phyloP scores from a whole-genome alignment of 169 alveolate species.

The Besnoitia besnoiti region DNA sequence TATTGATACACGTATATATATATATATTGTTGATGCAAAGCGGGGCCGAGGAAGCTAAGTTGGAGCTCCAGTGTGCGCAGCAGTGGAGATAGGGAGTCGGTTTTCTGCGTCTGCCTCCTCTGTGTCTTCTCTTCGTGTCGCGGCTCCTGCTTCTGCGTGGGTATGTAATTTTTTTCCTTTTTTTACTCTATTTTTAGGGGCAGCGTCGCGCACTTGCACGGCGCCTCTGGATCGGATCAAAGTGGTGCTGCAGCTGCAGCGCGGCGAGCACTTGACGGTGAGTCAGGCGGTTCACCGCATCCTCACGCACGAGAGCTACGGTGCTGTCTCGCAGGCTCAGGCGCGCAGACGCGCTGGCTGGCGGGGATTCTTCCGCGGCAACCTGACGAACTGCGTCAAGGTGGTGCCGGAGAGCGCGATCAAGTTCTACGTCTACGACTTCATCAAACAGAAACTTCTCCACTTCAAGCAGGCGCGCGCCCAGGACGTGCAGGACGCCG shows the following conservation, averaged over 20 bases:
- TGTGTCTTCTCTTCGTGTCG: too few species aligned
- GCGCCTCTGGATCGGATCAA: slow-evolving; percentile 76
- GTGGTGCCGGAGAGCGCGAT: slow-evolving; percentile 72
- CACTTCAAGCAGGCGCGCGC: slow-evolving; percentile 43
- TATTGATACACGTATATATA: too few species aligned
- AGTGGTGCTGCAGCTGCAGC: slow-evolving; percentile 71
- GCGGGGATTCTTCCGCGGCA: slow-evolving; percentile 74
- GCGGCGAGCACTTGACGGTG: slow-evolving; percentile 43
- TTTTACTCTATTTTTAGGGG: slow-evolving; percentile 50
- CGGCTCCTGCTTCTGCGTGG: too few species aligned
- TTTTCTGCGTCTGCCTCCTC: too few species aligned
- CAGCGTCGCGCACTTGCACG: slow-evolving; percentile 72
- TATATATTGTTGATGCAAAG: too few species aligned
- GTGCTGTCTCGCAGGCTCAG: neutral
- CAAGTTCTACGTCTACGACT: slow-evolving; percentile 70
- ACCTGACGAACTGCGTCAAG: slow-evolving; percentile 72
- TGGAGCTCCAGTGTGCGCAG: too few species aligned
- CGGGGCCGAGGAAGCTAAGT: too few species aligned
- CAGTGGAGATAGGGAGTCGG: too few species aligned
- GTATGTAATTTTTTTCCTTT: neutral
- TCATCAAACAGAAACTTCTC: slow-evolving; percentile 60
- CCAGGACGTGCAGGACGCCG: neutral
- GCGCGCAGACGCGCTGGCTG: slow-evolving; percentile 48
- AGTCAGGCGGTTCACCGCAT: slow-evolving; percentile 47
- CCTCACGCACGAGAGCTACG: slow-evolving; percentile 43